phyloP scores from a whole-genome alignment of 2,329 filamentous ascomycete species.

The Paracamarosporium sp. region DNA sequence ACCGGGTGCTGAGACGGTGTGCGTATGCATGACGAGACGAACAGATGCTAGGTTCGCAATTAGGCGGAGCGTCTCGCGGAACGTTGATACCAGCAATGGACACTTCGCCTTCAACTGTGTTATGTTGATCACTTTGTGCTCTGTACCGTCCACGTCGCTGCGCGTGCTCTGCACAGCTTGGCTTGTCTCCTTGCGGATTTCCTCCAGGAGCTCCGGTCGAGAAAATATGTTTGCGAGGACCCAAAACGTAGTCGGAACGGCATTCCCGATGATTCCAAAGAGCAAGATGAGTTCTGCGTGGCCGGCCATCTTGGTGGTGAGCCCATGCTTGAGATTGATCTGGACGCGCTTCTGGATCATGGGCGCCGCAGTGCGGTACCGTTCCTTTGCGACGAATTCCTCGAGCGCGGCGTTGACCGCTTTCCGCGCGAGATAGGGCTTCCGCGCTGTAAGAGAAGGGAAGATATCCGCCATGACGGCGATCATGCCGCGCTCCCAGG shows the following conservation, averaged over 20 bases:
- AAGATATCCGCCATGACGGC: conserved; percentile 38
- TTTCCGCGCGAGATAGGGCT: conserved; percentile 40
- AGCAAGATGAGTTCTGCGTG: conserved; percentile 27
- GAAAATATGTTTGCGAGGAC: conserved; percentile 51
- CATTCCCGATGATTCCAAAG: conserved; percentile 52
- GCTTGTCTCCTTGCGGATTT: conserved; percentile 47
- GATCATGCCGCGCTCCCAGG: conserved; percentile 45
- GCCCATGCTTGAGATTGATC: conserved; percentile 22
- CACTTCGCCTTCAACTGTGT: conserved; percentile 26
- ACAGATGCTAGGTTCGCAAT: conserved; percentile 47
- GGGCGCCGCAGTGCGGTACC: conserved; percentile 24
- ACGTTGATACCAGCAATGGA: conserved; percentile 54
- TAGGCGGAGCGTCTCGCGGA: conserved; percentile 54
- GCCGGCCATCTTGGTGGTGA: conserved; percentile 17
- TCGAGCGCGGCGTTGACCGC: conserved; percentile 26
- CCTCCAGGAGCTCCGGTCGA: conserved; percentile 42
- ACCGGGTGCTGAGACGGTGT: conserved; percentile 38
- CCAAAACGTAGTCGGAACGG: conserved; percentile 54
- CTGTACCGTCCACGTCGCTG: neutral
- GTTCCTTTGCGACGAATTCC: conserved; percentile 28
- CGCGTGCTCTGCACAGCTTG: neutral
- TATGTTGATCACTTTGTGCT: conserved; percentile 14
- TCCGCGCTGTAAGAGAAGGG: conserved; percentile 47
- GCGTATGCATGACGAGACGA: conserved; percentile 50
- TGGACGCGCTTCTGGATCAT: conserved; percentile 32